Evolutionary conservation across 2,329 filamentous ascomycete species (phyloP).

Genomic region (Phialocephala subalpina): DNA sequence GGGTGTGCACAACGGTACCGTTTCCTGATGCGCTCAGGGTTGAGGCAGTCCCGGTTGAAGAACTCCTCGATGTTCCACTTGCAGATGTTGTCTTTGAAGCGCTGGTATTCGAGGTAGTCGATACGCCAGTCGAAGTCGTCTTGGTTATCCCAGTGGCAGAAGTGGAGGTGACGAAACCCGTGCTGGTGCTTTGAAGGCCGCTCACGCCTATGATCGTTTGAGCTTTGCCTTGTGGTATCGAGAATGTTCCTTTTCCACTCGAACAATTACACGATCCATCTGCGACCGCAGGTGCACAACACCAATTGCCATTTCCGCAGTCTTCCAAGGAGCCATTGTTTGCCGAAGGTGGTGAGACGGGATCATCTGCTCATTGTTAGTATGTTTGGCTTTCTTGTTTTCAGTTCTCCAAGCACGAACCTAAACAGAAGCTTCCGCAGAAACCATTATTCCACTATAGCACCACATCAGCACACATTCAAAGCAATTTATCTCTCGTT

Average conservation of each 20-base stretch:
- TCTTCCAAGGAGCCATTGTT: constrained; percentile 13
- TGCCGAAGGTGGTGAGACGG: background rate
- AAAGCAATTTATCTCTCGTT: background rate
- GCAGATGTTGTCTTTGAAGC: background rate
- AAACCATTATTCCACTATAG: constrained; percentile 7
- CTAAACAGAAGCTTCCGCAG: constrained; percentile 15
- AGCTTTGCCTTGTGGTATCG: constrained; percentile 7
- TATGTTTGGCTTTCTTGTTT: background rate
- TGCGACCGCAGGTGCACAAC: constrained; percentile 8
- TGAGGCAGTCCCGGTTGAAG: background rate
- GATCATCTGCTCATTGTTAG: constrained; percentile 3
- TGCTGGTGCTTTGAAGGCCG: constrained; percentile 13
- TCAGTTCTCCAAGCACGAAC: constrained; percentile 8
- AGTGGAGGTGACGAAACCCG: background rate
- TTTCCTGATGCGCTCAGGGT: background rate
- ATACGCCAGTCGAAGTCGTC: background rate
- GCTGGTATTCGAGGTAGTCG: background rate
- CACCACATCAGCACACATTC: background rate
- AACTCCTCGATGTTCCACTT: background rate
- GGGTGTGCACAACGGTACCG: background rate
- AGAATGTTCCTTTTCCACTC: constrained; percentile 14
- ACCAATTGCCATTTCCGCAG: constrained; percentile 13
- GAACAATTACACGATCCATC: constrained; percentile 13
- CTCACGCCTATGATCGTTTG: constrained; percentile 14
- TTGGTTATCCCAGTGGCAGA: background rate